Base-by-base conservation (phyloP, 768 basidiomycete species). In the Terana coerulea region DNA sequence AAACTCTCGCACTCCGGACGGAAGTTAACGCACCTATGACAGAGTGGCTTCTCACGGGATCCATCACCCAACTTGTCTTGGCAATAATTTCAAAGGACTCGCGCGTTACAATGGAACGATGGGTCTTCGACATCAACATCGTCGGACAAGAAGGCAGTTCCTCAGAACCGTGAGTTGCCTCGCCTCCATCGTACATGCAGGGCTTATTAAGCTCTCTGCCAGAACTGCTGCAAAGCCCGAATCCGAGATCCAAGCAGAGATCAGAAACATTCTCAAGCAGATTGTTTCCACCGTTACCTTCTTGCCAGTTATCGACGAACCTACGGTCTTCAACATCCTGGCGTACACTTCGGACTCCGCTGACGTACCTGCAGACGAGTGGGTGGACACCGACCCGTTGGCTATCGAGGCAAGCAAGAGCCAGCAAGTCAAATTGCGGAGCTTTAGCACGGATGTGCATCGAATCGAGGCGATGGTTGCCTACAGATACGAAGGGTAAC, bases 391-490 rank as follows among this genome's bases (percentile, higher is more conserved):
- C 3, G 91, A 97, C 67, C 88, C 92, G 8, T 75, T 91, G 46
- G 85, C 88, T 12, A 95, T 97, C 64, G 94, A 97, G 70, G 86
- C 92, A 15, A 86, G 89, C 61, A 94, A 95, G 72, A 90, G 86
- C 65, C 89, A 91, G 63, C 89, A 91, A 62, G 89, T 99, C 68
- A 93, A 97, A 69, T 79, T 99, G 72, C 76, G 95, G 60, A 94
- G 83, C 64, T 99, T 98, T 71, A 95, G 91, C 68, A 99, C 97
- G 3, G 95, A 98, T 67, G 83, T 95, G n/a, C 97, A 99, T 66
- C 83, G 91, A 51, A 91, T 99, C 64, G 91, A 98, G 67, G 93
- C 95, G 5, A 91, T 98, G 90, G 95, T 98, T 41, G 94, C 95
- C 4, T 98, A 98, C 74, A 81, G 94, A 31, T 94, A 93, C 56